Evolutionary conservation across 441 rosid genomes (phyloP).

Genomic region (Dalechampia spathulata): DNA sequence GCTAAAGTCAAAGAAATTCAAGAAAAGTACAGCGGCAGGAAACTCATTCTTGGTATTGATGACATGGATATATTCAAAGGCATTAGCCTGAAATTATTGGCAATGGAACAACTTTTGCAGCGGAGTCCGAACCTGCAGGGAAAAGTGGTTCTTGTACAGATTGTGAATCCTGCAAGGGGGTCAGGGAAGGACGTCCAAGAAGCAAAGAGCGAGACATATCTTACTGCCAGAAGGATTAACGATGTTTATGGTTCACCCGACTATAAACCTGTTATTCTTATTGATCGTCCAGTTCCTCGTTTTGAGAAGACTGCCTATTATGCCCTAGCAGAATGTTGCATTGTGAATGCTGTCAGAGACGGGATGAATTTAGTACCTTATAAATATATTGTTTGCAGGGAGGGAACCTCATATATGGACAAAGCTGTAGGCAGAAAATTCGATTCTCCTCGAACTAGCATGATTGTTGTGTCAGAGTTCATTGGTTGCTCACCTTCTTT

Average conservation of each 20-base stretch:
- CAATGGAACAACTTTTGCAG: conserved; percentile 67
- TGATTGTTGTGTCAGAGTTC: conserved; percentile 89
- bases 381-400: conserved; percentile 79
- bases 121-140: conserved; percentile 54
- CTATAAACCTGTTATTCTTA: conserved; percentile 69
- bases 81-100: conserved; percentile 66
- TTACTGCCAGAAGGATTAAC: conserved; percentile 60
- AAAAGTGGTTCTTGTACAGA: conserved; percentile 74
- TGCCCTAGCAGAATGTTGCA: conserved; percentile 78
- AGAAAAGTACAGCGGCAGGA: conserved; percentile 52
- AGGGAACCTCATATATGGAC: conserved; percentile 61
- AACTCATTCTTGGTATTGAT: conserved; percentile 67
- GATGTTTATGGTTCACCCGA: conserved; percentile 54
- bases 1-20: conserved; percentile 61
- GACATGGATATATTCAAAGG: conserved; percentile 98
- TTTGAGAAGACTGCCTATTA: conserved; percentile 83
- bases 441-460: conserved; percentile 66
- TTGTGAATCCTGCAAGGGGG: conserved; percentile 86
- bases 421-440: conserved; percentile 35
- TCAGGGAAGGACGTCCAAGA: conserved; percentile 82
- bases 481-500: conserved; percentile 93
- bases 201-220: conserved; percentile 63
- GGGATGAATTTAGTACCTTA: conserved; percentile 91
- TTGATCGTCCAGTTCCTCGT: conserved; percentile 72
- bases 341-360: conserved; percentile 88